Conservation (phyloP, 768 basidiomycete species). For the Rossbeevera mucosa region DNA sequence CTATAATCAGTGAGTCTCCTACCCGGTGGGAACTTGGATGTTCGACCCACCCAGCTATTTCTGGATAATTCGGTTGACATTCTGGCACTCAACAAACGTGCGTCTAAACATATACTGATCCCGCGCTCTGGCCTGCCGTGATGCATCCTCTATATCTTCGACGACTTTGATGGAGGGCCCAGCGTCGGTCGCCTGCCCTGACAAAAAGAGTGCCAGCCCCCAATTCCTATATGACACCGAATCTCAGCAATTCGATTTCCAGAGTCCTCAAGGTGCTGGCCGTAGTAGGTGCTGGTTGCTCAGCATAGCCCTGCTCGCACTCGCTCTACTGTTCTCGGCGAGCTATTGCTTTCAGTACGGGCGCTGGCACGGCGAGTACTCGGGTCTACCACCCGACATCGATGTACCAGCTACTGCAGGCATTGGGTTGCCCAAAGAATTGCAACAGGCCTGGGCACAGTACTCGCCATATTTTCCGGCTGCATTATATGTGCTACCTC, state of each 20-base stretch:
- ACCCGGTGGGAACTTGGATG: too few species aligned
- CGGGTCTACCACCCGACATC: not conserved
- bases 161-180: constrained; percentile 2
- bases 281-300: constrained; percentile 4
- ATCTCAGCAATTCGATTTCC: not conserved
- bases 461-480: constrained; percentile 59
- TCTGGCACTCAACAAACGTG: constrained; percentile 24
- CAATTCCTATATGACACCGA: not conserved
- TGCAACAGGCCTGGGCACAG: constrained; percentile 47
- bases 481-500: constrained; percentile 42
- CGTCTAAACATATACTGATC: constrained; percentile 15
- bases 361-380: constrained; percentile 3
- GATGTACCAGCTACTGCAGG: not conserved
- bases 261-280: not conserved
- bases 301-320: constrained; percentile 3
- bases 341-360: constrained; percentile 11
- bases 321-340: constrained; percentile 14
- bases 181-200: not conserved
- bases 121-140: not conserved
- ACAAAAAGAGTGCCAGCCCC: not conserved
- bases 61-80: constrained; percentile 9
- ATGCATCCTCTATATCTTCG: constrained; percentile 1
- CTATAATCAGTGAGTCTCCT: too few species aligned
- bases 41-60: not conserved
- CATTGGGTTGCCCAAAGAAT: constrained; percentile 14